phyloP scores from a whole-genome alignment of 345 rosid genomes.

The Salix exigua region DNA sequence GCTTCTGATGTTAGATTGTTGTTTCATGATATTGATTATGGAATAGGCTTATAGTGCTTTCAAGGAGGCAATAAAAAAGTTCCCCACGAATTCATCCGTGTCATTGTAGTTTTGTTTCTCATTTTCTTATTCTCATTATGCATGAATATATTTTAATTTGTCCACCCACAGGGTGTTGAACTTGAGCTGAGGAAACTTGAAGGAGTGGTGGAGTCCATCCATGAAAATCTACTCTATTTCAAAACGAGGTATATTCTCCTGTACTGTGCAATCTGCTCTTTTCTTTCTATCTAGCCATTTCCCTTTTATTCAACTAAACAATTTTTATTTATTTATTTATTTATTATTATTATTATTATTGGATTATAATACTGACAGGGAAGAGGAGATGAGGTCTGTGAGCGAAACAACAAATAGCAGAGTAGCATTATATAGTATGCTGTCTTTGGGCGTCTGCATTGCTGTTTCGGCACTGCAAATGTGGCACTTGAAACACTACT shows the following conservation, averaged over 20 bases:
- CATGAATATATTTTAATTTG: too few relatives aligned
- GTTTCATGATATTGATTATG: neutral
- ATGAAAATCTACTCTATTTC: constrained; percentile 60
- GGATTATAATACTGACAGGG: constrained; percentile 40
- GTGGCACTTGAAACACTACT: constrained; percentile 75
- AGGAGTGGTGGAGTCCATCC: constrained; percentile 71
- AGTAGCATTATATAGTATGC: constrained; percentile 70
- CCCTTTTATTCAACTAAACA: neutral
- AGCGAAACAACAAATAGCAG: constrained; percentile 68
- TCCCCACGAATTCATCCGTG: neutral
- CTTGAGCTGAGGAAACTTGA: constrained; percentile 84
- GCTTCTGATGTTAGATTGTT: neutral
- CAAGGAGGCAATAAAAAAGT: too few relatives aligned
- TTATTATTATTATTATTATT: too few relatives aligned
- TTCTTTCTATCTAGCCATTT: neutral
- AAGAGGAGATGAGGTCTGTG: constrained; percentile 68
- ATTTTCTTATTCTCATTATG: neutral
- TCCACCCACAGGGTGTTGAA: constrained; percentile 65
- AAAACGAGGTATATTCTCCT: constrained; percentile 47
- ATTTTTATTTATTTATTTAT: neutral
- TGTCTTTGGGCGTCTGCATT: constrained; percentile 73
- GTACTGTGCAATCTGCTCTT: neutral
- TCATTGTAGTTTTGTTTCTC: neutral
- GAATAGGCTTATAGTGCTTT: neutral
- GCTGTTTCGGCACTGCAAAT: constrained; percentile 59